Evolutionary conservation across 352 stramenopile species (phyloP).

Genomic region (Phytophthora pseudosyringae): DNA sequence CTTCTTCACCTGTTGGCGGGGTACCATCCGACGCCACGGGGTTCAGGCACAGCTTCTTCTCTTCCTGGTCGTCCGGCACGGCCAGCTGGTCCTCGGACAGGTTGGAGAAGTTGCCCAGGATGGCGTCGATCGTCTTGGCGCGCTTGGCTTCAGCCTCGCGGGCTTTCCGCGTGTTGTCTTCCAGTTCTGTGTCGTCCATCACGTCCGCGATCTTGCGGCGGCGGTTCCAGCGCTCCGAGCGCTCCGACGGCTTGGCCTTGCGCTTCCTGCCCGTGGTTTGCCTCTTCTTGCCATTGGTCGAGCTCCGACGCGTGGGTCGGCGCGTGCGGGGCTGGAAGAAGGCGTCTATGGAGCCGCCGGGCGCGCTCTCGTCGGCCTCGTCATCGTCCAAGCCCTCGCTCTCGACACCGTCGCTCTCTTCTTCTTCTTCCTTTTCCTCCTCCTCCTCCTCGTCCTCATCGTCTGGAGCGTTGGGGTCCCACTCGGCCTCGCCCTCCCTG

Average conservation of each 20-base stretch:
- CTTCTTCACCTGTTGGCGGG: constrained; percentile 48
- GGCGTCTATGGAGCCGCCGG: constrained; percentile 2
- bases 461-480: constrained; percentile 25
- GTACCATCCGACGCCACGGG: constrained; percentile 39
- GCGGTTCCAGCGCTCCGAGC: constrained; percentile 49
- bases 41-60: constrained; percentile 72
- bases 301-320: not conserved
- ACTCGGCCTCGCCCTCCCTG: constrained; percentile 47
- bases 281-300: constrained; percentile 6
- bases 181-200: constrained; percentile 72
- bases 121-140: constrained; percentile 41
- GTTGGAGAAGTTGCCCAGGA: constrained; percentile 41
- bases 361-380: constrained; percentile 21
- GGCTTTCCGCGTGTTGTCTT: constrained; percentile 62
- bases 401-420: constrained; percentile 34
- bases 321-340: constrained; percentile 18
- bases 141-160: constrained; percentile 70
- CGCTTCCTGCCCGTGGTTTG: constrained; percentile 32
- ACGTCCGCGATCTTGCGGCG: constrained; percentile 73
- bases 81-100: constrained; percentile 46
- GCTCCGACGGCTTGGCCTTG: constrained; percentile 21
- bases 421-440: constrained; percentile 21
- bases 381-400: constrained; percentile 30
- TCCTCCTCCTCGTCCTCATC: constrained; percentile 16
- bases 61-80: constrained; percentile 19